Percentiles rank a stretch among this genome's conserved stretches.
Conservation (phyloP, 805 yeast species). For the Helenozyma rhizophorensis region DNA sequence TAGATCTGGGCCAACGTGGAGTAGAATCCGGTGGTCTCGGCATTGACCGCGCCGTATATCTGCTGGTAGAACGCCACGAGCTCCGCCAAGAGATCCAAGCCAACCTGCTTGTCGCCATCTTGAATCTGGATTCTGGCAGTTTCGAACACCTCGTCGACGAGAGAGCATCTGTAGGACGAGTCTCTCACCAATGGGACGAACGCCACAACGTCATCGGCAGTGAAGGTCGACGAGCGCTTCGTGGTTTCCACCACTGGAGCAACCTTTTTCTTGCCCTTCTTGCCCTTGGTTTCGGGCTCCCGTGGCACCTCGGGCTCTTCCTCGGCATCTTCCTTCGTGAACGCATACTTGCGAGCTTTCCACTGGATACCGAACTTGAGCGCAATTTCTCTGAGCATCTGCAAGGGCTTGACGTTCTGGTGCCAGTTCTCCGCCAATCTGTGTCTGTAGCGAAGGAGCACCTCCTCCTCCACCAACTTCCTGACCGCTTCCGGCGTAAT, state of each 20-base stretch:
- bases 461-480: conserved; percentile 47
- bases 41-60: conserved; percentile 75
- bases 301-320: conserved; percentile 21
- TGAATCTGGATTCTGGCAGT: conserved; percentile 48
- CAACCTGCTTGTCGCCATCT: conserved; percentile 47
- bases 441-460: conserved; percentile 59
- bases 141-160: conserved; percentile 73
- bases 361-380: conserved; percentile 84
- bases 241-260: conserved; percentile 3
- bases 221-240: conserved; percentile 40
- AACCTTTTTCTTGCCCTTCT: conserved; percentile 27
- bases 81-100: conserved; percentile 62
- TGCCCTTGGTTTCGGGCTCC: conserved; percentile 20
- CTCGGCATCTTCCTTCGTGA: conserved; percentile 38
- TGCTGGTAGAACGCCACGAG: conserved; percentile 73
- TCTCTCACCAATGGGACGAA: conserved; percentile 76
- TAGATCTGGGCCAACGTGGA: conserved; percentile 62
- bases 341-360: conserved; percentile 48
- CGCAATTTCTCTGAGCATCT: conserved; percentile 67
- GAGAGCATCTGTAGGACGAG: conserved; percentile 57
- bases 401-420: conserved; percentile 31
- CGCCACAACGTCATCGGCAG: conserved; percentile 58
- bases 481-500: conserved; percentile 46
- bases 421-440: conserved; percentile 49
- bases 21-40: conserved; percentile 71